Evolutionary conservation across 2,329 filamentous ascomycete species (phyloP).

Genomic region (Ceratocystis destructans): DNA sequence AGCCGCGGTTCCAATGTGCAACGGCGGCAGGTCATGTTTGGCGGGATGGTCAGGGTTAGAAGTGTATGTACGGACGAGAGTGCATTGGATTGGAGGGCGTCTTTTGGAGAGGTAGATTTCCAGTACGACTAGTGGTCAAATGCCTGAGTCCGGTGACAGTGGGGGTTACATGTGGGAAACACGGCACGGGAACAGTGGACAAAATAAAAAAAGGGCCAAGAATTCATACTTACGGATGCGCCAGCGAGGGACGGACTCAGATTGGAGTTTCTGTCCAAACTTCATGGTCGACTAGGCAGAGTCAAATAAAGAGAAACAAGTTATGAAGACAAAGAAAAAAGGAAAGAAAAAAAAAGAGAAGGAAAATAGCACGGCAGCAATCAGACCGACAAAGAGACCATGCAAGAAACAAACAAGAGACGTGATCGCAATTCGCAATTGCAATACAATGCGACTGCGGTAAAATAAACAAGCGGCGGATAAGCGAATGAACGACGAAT

Average conservation of each 20-base stretch:
- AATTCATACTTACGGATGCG: constrained; percentile 17
- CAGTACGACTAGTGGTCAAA: background rate
- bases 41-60: background rate
- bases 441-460: background rate
- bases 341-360: background rate
- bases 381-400: background rate
- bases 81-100: background rate
- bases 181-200: background rate
- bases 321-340: background rate
- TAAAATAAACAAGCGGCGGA: background rate
- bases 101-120: background rate
- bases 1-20: background rate
- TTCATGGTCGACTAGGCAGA: constrained; percentile 25
- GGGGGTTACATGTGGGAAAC: background rate
- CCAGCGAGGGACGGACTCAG: constrained; percentile 19
- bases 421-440: background rate
- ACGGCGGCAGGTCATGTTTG: background rate
- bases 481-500: background rate
- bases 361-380: background rate
- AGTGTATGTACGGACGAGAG: background rate
- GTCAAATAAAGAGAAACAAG: background rate
- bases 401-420: background rate
- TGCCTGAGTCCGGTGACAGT: background rate
- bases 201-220: background rate
- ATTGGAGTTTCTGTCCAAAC: constrained; percentile 26